phyloP scores from a whole-genome alignment of 305 asterid genomes.

The Fraxinus platypoda region DNA sequence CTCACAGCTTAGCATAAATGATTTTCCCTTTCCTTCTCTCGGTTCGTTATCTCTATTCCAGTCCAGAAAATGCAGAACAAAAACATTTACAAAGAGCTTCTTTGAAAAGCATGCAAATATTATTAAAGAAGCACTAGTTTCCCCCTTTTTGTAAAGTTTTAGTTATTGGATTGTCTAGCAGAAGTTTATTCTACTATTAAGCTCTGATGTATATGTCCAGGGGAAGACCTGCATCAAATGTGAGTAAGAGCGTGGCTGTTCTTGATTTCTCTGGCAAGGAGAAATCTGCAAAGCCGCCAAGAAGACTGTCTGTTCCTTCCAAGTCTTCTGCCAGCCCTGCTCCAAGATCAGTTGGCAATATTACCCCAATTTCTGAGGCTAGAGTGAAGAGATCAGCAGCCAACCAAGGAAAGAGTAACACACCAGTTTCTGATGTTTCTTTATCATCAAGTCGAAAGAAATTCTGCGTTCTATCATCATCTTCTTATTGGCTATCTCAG shows the following conservation, averaged over 20 bases:
- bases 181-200: neutral
- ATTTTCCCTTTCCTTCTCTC: neutral
- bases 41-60: neutral
- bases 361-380: slow-evolving; percentile 78
- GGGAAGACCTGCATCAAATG: slow-evolving; percentile 52
- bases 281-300: slow-evolving; percentile 74
- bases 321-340: slow-evolving; percentile 66
- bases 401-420: slow-evolving; percentile 48
- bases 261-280: slow-evolving; percentile 67
- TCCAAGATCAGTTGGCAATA: slow-evolving; percentile 46
- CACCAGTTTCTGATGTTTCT: slow-evolving; percentile 59
- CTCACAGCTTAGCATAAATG: neutral
- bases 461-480: slow-evolving; percentile 61
- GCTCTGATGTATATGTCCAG: slow-evolving; percentile 32
- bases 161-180: neutral
- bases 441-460: slow-evolving; percentile 53
- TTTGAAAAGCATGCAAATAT: neutral
- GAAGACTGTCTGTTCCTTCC: slow-evolving; percentile 74
- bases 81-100: neutral
- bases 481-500: slow-evolving; percentile 85
- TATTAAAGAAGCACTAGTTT: neutral
- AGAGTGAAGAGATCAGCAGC: slow-evolving; percentile 47
- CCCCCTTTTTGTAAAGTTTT: neutral
- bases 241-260: slow-evolving; percentile 70
- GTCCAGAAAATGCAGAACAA: neutral